phyloP scores from a whole-genome alignment of 192 early-diverging fungal species.

The Geranomyces variabilis region DNA sequence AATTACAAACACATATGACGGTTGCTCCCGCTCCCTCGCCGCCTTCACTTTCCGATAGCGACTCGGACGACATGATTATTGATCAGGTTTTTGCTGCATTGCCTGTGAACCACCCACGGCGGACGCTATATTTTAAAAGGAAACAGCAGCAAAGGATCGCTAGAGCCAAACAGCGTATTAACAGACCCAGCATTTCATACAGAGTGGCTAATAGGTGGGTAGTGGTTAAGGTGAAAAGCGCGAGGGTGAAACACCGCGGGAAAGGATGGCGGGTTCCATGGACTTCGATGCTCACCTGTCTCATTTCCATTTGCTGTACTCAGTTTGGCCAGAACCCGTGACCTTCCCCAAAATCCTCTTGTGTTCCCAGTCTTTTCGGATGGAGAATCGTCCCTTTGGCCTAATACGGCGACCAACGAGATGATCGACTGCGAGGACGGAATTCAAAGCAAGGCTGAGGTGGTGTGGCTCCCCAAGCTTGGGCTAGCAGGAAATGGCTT shows the following conservation, averaged over 20 bases:
- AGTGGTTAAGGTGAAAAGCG: too few relatives aligned
- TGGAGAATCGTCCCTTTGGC: too few relatives aligned
- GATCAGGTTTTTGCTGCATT: neutral
- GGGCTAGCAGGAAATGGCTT: neutral
- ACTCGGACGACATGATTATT: neutral
- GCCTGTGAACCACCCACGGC: neutral
- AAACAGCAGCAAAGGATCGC: neutral
- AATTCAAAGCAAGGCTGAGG: neutral
- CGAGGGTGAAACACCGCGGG: too few relatives aligned
- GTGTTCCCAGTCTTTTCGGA: too few relatives aligned
- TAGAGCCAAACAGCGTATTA: too few relatives aligned
- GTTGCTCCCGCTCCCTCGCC: too few relatives aligned
- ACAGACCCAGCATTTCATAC: too few relatives aligned
- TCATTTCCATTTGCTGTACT: too few relatives aligned
- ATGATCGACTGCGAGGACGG: neutral
- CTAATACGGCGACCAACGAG: too few relatives aligned
- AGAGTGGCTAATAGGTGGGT: too few relatives aligned
- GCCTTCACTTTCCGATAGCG: neutral
- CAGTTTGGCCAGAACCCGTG: neutral
- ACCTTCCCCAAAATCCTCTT: neutral
- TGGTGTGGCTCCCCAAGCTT: neutral
- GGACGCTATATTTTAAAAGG: neutral
- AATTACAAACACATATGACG: too few relatives aligned
- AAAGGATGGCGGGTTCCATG: neutral
- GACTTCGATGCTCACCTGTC: neutral